phyloP scores from a whole-genome alignment of 2,329 filamentous ascomycete species.

The Pseudodiploospora longispora region DNA sequence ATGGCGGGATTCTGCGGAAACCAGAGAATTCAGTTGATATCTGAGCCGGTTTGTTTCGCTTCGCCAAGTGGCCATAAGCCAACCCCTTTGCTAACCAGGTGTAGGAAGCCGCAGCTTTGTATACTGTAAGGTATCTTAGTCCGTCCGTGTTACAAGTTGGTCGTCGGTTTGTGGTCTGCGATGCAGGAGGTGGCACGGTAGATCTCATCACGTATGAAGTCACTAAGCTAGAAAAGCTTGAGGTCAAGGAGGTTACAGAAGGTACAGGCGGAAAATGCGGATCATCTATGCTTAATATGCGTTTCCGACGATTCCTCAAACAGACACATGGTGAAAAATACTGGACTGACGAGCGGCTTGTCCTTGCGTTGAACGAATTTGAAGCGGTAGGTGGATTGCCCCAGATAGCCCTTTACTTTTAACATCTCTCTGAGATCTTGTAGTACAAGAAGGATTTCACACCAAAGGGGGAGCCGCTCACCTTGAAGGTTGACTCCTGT shows the following conservation, averaged over 20 bases:
- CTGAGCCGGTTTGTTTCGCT: conserved; percentile 33
- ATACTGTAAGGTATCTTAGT: conserved; percentile 36
- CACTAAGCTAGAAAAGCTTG: conserved; percentile 30
- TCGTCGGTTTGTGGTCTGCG: conserved; percentile 44
- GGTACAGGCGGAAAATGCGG: conserved; percentile 43
- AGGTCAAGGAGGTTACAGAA: conserved; percentile 40
- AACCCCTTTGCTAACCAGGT: conserved; percentile 2
- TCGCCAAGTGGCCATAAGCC: background rate
- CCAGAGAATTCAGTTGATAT: conserved; percentile 37
- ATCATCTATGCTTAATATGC: conserved; percentile 39
- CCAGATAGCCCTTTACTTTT: conserved; percentile 13
- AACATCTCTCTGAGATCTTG: conserved; percentile 4
- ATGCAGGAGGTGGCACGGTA: conserved; percentile 46
- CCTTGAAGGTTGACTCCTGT: conserved; percentile 26
- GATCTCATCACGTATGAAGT: conserved; percentile 48
- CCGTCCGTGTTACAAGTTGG: conserved; percentile 33
- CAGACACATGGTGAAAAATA: conserved; percentile 34
- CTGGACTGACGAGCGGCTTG: conserved; percentile 33
- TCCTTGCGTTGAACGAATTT: conserved; percentile 34
- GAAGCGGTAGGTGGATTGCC: conserved; percentile 36
- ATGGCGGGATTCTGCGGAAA: conserved; percentile 31
- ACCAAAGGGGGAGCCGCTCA: conserved; percentile 26
- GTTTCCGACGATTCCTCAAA: conserved; percentile 37
- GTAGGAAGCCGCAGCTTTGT: conserved; percentile 43
- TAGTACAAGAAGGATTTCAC: conserved; percentile 31